Percentiles rank a stretch among this genome's conserved stretches.
Evolutionary conservation across 345 rosid species (phyloP).

Genomic region (Linum lewisii): DNA sequence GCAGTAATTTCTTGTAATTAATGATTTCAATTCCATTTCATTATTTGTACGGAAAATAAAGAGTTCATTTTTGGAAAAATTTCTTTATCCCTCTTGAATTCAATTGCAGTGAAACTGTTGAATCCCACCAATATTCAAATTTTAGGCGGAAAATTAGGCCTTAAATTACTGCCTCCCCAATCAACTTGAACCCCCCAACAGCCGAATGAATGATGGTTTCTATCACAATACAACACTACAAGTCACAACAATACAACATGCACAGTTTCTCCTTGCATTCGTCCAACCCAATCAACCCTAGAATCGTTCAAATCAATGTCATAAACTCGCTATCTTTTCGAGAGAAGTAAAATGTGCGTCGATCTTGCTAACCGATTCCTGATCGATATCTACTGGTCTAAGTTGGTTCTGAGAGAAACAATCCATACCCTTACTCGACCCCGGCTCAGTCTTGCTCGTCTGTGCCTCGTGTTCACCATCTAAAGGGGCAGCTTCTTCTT

Average conservation of each 20-base stretch:
- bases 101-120: too few relatives aligned
- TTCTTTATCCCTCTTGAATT: too few relatives aligned
- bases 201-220: too few relatives aligned
- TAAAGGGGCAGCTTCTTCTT: constrained; percentile 19
- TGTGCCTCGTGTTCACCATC: constrained; percentile 13
- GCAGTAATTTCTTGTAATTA: too few relatives aligned
- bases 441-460: constrained; percentile 15
- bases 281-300: background rate
- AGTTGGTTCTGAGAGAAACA: constrained; percentile 28
- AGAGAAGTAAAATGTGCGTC: constrained; percentile 41
- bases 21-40: too few relatives aligned
- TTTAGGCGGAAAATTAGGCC: too few relatives aligned
- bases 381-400: constrained; percentile 41
- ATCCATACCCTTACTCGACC: constrained; percentile 17
- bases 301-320: constrained; percentile 4
- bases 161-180: too few relatives aligned
- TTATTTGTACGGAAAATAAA: too few relatives aligned
- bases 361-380: constrained; percentile 36
- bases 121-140: too few relatives aligned
- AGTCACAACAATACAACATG: background rate
- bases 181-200: too few relatives aligned
- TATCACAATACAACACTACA: background rate
- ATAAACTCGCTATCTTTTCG: constrained; percentile 41
- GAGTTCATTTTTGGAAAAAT: too few relatives aligned
- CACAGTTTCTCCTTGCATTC: too few relatives aligned